Evolutionary conservation across 371 early-diverging fungal species (phyloP).

Genomic region (Apophysomyces trapeziformis): DNA sequence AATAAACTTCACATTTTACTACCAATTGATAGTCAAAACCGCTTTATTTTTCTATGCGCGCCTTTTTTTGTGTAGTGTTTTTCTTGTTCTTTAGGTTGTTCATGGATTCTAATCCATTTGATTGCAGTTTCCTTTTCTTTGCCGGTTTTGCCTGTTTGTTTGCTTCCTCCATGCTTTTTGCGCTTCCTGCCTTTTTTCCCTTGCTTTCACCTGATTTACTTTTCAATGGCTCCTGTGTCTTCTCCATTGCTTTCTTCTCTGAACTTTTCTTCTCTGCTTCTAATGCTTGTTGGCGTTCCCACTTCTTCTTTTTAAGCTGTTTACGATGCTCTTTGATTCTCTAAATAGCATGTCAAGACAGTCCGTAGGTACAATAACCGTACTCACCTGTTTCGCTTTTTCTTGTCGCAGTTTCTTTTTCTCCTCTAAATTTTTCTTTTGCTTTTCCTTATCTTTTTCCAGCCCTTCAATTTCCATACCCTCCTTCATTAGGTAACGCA

Average conservation of each 20-base stretch:
- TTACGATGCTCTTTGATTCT: constrained; percentile 3
- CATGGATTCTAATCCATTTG: background rate
- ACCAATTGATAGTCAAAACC: no score
- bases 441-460: background rate
- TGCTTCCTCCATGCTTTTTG: no score
- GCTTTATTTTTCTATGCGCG: no score
- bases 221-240: background rate
- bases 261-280: background rate
- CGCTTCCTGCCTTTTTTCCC: no score
- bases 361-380: background rate
- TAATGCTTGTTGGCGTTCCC: background rate
- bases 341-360: background rate
- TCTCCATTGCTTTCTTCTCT: background rate
- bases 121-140: background rate
- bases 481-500: constrained; percentile 1
- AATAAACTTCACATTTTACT: no score
- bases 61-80: background rate
- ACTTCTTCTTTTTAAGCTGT: constrained; percentile 1
- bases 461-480: background rate
- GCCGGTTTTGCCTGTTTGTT: background rate
- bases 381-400: constrained; percentile 4
- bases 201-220: background rate
- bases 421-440: background rate
- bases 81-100: background rate
- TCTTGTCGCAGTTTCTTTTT: constrained; percentile 1